These are phyloP conservation scores for Ceratocystis ficicola DNA, from an alignment of 2,329 filamentous ascomycete genomes.

Conservation along the genomic window DNA sequence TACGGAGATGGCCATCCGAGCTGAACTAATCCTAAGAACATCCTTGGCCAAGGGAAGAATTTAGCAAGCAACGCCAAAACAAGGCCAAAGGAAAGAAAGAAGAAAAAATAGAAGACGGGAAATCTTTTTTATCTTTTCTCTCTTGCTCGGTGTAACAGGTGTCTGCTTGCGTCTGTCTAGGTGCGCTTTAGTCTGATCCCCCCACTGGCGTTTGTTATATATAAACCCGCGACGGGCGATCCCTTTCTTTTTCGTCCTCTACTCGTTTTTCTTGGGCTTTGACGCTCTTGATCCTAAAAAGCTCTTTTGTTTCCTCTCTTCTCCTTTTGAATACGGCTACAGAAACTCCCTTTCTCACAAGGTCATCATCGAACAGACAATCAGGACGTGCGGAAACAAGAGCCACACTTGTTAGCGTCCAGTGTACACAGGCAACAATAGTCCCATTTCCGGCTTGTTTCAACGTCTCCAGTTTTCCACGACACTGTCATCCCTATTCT, in stretches of 20 bases:
- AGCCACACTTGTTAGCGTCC: neutral
- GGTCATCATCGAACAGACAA: no score
- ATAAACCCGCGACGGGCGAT: neutral
- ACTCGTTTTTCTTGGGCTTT: neutral
- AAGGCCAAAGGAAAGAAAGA: neutral
- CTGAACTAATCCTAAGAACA: constrained; percentile 10
- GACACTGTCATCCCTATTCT: neutral
- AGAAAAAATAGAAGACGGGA: neutral
- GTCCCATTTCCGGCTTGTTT: neutral
- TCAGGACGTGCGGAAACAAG: neutral
- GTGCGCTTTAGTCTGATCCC: neutral
- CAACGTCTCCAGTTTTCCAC: neutral
- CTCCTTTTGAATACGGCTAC: neutral
- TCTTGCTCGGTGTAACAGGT: neutral
- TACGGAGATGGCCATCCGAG: constrained; percentile 7
- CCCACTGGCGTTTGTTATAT: neutral
- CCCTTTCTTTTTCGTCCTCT: neutral
- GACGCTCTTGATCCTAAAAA: neutral
- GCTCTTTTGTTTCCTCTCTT: neutral
- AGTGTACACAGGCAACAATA: neutral
- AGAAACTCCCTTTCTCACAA: neutral
- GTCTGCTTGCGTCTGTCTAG: neutral
- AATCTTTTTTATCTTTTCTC: neutral
- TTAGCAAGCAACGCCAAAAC: neutral
- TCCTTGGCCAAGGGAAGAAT: constrained; percentile 7